Evolutionary conservation across 768 basidiomycete genomes (phyloP), one percentile per base, ranked within the genome.

Genomic region (Lyophyllum decastes): DNA sequence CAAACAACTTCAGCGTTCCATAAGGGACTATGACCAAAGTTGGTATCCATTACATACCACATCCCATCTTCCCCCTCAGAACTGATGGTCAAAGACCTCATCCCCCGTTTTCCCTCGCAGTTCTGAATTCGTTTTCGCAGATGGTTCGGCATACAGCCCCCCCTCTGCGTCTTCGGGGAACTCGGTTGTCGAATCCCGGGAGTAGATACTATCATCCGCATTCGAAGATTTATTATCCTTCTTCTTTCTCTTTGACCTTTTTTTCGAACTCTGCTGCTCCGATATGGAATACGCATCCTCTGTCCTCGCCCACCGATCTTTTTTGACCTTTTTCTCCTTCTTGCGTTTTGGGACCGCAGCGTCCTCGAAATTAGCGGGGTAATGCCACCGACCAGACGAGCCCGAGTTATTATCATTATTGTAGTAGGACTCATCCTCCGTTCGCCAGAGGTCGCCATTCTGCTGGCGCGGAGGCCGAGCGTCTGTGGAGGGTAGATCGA

Each of bases 271-370:
- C 49, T 69, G 73, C 61, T 74, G 78, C 58, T 74, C 77, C 64
- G 76, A 83, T 65, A 82, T 73, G 65, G 75, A 77, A 65, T 93
- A 89, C 33, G 92, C 92, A 69, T 94, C 92, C 72, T 92, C 90
- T 30, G 92, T 93, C 71, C 89, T 79, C 58, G 87, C 91, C 88
- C 89, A 94, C 57, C 92, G 78, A 65, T 94, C 92, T 72, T 94
- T 93, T 82, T 92, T 94, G 51, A 83, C 83, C 64, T 87, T 87
- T 73, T 88, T 86, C 72, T 84, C 84, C 73, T 84, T 88, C 72
- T 77, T 82, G 61, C 72, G 75, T 54, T 78, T 76, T 44, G 73
- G 71, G 27, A 75, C 65, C 25, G 76, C 77, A 19, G 75, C 80
- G 61, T 92, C 90, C 48, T 87, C 85, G 65, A 94, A 92, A 68